Conservation (phyloP, 2,329 filamentous ascomycete genomes). For the Xylariaceae sp. region DNA sequence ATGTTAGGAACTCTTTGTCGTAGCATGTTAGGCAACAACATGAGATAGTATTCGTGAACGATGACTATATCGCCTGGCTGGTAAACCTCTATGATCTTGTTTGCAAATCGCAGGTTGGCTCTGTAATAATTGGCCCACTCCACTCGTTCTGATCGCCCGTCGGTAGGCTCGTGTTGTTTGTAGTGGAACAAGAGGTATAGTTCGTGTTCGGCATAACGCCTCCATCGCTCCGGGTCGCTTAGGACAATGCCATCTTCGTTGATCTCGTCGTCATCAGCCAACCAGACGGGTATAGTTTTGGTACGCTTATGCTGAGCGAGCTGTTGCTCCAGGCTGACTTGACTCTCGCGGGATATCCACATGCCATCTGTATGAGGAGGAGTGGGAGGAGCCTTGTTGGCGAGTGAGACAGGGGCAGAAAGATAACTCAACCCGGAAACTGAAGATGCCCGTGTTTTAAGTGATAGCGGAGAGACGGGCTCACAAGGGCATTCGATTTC, state of each 20-base stretch:
- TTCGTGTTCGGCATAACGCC: conserved; percentile 85
- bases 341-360: conserved; percentile 65
- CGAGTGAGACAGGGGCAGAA: conserved; percentile 74
- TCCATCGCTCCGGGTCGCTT: conserved; percentile 81
- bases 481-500: conserved; percentile 62
- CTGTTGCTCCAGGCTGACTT: conserved; percentile 68
- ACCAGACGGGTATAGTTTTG: conserved; percentile 83
- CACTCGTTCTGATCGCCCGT: conserved; percentile 74
- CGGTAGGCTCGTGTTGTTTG: conserved; percentile 86
- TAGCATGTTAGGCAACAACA: conserved; percentile 83
- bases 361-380: conserved; percentile 64
- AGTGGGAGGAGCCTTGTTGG: conserved; percentile 54
- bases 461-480: conserved; percentile 44
- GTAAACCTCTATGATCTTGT: conserved; percentile 83
- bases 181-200: conserved; percentile 94
- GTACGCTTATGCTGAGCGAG: conserved; percentile 70
- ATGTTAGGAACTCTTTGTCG: conserved; percentile 82
- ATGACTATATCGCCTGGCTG: conserved; percentile 89
- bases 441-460: conserved; percentile 46
- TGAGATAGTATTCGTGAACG: conserved; percentile 90
- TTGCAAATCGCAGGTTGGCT: conserved; percentile 89
- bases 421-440: conserved; percentile 64
- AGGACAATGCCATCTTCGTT: conserved; percentile 65
- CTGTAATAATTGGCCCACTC: conserved; percentile 92
- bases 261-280: conserved; percentile 71